These are phyloP conservation scores for Trypanosoma cruzi DNA, from an alignment of 208 protist species.

Conservation along the genomic window DNA sequence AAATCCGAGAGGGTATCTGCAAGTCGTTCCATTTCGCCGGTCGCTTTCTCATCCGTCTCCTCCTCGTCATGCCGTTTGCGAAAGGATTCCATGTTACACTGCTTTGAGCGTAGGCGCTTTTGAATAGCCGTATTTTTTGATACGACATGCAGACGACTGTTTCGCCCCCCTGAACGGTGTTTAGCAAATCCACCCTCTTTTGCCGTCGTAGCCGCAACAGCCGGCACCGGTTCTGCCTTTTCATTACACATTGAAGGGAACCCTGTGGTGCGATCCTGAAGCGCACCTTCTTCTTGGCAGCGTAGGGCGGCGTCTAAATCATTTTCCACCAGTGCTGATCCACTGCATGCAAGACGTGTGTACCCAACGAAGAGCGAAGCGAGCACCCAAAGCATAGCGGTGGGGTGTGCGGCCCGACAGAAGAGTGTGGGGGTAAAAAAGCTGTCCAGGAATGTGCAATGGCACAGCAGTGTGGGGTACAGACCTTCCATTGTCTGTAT, in stretches of 20 bases:
- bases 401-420: conserved; percentile 29
- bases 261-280: conserved; percentile 10
- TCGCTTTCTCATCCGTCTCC: neutral
- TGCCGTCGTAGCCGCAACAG: conserved; percentile 2
- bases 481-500: conserved; percentile 60
- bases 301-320: conserved; percentile 33
- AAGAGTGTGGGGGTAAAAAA: conserved; percentile 40
- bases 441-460: conserved; percentile 47
- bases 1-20: conserved; percentile 33
- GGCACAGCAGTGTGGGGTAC: conserved; percentile 59
- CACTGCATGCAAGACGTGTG: conserved; percentile 22
- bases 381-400: conserved; percentile 56
- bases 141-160: neutral
- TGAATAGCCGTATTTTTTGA: conserved; percentile 19
- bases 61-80: neutral
- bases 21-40: conserved; percentile 6
- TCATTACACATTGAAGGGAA: neutral
- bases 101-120: neutral
- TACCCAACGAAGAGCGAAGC: conserved; percentile 57
- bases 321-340: conserved; percentile 12
- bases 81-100: neutral
- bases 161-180: neutral
- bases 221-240: too few relatives aligned
- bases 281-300: conserved; percentile 24
- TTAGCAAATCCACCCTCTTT: neutral